A percentile compares a stretch with the other conserved stretches of the same genome.
Evolutionary conservation across 345 rosid species (phyloP).

Genomic region (Salix koriyanagi): DNA sequence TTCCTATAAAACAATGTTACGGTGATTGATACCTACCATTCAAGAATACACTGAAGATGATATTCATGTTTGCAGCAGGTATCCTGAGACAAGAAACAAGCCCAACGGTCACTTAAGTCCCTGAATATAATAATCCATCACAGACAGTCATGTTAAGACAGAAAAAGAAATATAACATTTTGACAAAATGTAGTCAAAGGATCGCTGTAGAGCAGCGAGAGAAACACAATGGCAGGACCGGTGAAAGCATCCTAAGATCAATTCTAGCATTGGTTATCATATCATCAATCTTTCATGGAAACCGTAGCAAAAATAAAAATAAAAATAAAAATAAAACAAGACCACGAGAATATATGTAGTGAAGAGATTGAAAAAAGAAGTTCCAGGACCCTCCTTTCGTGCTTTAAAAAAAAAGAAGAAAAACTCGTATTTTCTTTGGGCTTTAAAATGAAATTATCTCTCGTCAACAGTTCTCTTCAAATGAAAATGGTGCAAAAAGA

Average conservation of each 20-base stretch:
- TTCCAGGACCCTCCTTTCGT: not conserved
- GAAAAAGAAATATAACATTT: not conserved
- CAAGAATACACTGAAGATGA: conserved; percentile 93
- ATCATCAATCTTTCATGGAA: not conserved
- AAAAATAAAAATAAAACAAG: not conserved
- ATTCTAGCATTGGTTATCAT: not conserved
- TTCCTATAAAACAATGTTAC: not conserved
- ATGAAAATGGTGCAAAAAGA: not conserved
- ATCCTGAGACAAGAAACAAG: conserved; percentile 40
- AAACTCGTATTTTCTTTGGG: too few species aligned
- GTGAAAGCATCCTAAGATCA: not conserved
- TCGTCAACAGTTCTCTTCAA: not conserved
- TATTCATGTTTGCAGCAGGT: conserved; percentile 93
- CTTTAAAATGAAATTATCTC: not conserved
- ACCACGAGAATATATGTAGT: not conserved
- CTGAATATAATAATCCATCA: not conserved
- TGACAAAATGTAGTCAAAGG: not conserved
- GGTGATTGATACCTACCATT: conserved; percentile 45
- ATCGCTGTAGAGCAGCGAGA: not conserved
- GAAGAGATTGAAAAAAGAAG: not conserved
- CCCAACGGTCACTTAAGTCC: not conserved
- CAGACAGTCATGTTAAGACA: not conserved
- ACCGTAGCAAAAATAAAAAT: not conserved
- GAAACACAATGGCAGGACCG: not conserved
- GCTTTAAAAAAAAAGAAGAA: too few species aligned